Evolutionary conservation across 2,329 filamentous ascomycete species (phyloP), one percentile per base, ranked within the genome.

Genomic region (Dactylellina haptotyla): DNA sequence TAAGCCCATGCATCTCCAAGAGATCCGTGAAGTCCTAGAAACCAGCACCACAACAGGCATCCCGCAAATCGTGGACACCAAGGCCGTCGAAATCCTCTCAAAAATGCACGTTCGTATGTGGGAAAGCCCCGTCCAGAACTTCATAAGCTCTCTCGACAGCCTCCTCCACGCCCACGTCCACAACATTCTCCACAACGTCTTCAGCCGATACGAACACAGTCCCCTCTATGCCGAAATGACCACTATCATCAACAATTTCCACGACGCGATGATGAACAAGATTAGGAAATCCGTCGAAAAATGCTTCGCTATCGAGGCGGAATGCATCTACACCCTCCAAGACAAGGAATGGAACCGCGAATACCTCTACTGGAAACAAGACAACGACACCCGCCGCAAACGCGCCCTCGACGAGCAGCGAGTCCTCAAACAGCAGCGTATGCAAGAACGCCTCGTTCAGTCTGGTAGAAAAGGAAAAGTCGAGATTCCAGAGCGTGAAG

Each of bases 201-300:
- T 78, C 34, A 45, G 65, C 3, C 62, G 62, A 16, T 78, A 77
- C 16, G 62, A 75, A n/a, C 75, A 76, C 20, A 71, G 67, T 0
- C 77, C 76, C 3, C 61, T 78, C 3, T 76, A 74, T 56, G 59
- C 72, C 0, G 76, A 79, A n/a, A 79, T 83, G 75, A 79, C 80
- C 32, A 69, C 56, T n/a, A 80, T 83, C 25, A 71, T 83, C n/a
- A 64, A 77, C 23, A 77, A 75, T 5, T 75, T 75, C 28, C 73
- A 77, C 66, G 41, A 54, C 1, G 50, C 71, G 2, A 56, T 64
- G 16, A 56, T 69, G 50, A 39, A 26, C 16, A 58, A 75, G 14
- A 69, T 69, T 8, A 25, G 41, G 1, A 56, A 48, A 5, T 51
- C 43, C 3, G 43, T 75, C 3, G 18, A 12, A 8, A 53, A 75